phyloP scores from a whole-genome alignment of 768 basidiomycete genomes.

The Suillus subalutaceus region DNA sequence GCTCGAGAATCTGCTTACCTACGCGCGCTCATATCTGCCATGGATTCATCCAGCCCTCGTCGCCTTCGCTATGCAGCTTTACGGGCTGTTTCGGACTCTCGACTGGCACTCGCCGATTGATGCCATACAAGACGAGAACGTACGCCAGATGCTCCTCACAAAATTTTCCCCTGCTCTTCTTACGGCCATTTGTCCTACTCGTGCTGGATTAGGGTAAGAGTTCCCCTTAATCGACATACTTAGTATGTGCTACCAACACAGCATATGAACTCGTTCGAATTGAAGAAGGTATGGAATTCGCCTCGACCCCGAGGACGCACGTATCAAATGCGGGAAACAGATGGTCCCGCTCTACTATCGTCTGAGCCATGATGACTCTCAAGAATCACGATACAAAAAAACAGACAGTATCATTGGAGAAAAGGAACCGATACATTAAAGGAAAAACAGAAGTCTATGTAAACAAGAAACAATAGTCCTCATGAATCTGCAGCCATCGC shows the following conservation, averaged over 20 bases:
- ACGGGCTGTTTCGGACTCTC: not conserved
- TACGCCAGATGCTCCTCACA: not conserved
- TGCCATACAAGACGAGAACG: not conserved
- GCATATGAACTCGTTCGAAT: not conserved
- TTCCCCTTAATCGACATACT: not conserved
- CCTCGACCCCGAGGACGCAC: not conserved
- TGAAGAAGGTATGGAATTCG: not conserved
- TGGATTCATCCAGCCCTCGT: not conserved
- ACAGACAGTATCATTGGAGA: not conserved
- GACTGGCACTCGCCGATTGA: not conserved
- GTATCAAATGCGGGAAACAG: not conserved
- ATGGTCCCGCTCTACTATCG: not conserved
- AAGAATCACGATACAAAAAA: not conserved
- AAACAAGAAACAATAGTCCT: not conserved
- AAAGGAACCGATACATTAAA: not conserved
- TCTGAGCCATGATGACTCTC: not conserved
- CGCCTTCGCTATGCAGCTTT: conserved; percentile 11
- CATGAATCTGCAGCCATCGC: not conserved
- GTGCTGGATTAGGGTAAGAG: too few relatives aligned
- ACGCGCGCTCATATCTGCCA: not conserved
- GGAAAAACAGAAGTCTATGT: not conserved
- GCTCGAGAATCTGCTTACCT: not conserved
- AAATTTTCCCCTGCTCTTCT: not conserved
- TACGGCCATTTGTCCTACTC: not conserved
- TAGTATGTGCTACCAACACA: not conserved